Evolutionary conservation across 495 filamentous ascomycete genomes (phyloP).

Genomic region (Xylaria curta): DNA sequence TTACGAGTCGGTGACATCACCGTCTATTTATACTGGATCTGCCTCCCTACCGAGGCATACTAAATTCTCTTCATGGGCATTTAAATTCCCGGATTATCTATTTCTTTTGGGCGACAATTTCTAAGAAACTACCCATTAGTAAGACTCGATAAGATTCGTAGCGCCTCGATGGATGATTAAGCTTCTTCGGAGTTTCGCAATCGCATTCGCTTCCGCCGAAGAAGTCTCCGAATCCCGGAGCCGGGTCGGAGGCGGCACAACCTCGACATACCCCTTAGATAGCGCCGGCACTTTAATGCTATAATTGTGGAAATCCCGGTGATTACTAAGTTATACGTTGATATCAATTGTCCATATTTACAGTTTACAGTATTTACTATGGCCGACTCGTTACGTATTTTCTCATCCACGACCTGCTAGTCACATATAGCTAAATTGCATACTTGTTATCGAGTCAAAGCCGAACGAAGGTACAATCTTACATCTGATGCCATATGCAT

Average conservation of each 20-base stretch:
- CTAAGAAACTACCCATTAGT: conserved; percentile 1
- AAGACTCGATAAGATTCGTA: not conserved
- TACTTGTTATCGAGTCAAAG: not conserved
- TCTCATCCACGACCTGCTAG: not conserved
- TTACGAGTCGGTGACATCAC: conserved; percentile 1
- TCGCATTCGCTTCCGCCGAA: conserved; percentile 4
- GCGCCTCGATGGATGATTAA: not conserved
- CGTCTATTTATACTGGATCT: not conserved
- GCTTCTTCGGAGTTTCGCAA: not conserved
- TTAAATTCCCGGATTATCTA: not conserved
- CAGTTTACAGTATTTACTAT: not conserved
- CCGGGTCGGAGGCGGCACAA: not conserved
- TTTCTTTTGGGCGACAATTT: not conserved
- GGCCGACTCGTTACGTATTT: not conserved
- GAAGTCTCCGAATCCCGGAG: conserved; percentile 17
- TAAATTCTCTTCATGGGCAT: not conserved
- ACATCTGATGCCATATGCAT: too few species aligned
- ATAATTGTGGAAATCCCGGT: not conserved
- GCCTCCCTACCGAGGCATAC: not conserved
- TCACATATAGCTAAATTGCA: not conserved
- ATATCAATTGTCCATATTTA: not conserved
- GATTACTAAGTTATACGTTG: not conserved
- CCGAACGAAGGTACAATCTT: not conserved
- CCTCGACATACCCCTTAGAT: not conserved
- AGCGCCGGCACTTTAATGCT: not conserved